Percentiles rank a stretch among this genome's conserved stretches.
Evolutionary conservation across 345 rosid species (phyloP).

Genomic region (Syzygium grande): DNA sequence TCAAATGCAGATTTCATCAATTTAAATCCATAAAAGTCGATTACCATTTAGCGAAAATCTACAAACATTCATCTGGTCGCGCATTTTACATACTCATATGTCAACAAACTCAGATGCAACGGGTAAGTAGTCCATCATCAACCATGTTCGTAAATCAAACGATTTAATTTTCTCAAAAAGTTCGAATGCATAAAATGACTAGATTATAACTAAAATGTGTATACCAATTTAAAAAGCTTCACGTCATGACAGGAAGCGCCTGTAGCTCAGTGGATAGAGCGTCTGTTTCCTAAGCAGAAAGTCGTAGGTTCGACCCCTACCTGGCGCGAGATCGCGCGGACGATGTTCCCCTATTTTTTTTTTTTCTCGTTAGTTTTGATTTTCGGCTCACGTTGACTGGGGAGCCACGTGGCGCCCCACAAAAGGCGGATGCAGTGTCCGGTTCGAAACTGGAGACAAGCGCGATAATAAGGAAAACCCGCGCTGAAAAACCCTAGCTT

Average conservation of each 20-base stretch:
- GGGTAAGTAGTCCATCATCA: neutral
- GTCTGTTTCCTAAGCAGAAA: conserved; percentile 99
- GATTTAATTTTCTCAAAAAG: neutral
- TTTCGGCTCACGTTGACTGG: neutral
- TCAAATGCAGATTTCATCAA: fast-evolving
- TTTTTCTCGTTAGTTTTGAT: neutral
- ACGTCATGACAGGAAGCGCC: conserved; percentile 20
- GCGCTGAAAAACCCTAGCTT: neutral
- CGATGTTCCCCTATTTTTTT: fast-evolving
- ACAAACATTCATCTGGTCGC: neutral
- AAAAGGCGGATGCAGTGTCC: neutral
- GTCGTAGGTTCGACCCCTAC: conserved; percentile 92
- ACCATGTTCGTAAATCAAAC: neutral
- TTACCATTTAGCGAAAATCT: neutral
- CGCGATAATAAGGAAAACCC: neutral
- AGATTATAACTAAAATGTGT: no score
- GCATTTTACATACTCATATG: neutral
- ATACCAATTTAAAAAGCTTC: no score
- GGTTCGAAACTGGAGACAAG: neutral
- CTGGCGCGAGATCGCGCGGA: conserved; percentile 38
- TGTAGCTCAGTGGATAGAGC: conserved; percentile 99
- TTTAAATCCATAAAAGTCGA: fast-evolving
- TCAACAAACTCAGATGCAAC: neutral
- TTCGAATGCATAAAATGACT: no score
- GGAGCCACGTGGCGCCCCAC: neutral